Conservation (phyloP, 2,329 filamentous ascomycete species). For the Alternaria incomplexa region DNA sequence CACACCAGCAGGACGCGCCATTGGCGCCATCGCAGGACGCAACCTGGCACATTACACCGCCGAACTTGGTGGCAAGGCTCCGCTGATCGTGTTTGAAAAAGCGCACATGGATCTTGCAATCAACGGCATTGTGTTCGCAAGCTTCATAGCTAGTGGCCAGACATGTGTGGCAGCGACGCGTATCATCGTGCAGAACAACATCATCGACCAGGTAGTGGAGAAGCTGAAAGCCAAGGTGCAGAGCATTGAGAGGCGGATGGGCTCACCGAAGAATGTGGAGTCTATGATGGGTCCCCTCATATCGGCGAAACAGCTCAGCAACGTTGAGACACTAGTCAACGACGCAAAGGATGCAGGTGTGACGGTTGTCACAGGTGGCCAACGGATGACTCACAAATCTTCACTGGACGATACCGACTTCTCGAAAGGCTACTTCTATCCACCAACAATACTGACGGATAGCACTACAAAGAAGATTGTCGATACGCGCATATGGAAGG, state of each 20-base stretch:
- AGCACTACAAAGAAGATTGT: slow-evolving; percentile 38
- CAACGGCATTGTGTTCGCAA: slow-evolving; percentile 48
- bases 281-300: slow-evolving; percentile 71
- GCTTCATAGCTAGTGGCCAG: slow-evolving; percentile 62
- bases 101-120: slow-evolving; percentile 46
- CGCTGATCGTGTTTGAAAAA: slow-evolving; percentile 47
- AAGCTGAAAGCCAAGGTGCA: slow-evolving; percentile 53
- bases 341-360: slow-evolving; percentile 48
- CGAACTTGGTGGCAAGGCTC: slow-evolving; percentile 48
- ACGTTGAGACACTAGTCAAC: slow-evolving; percentile 46
- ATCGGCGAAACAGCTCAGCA: slow-evolving; percentile 57
- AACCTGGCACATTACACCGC: slow-evolving; percentile 47
- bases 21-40: slow-evolving; percentile 44
- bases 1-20: slow-evolving; percentile 45
- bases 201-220: slow-evolving; percentile 49
- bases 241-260: slow-evolving; percentile 62
- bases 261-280: slow-evolving; percentile 61
- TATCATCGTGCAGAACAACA: slow-evolving; percentile 57
- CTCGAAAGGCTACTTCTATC: slow-evolving; percentile 58
- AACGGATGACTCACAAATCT: slow-evolving; percentile 57
- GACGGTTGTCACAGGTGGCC: slow-evolving; percentile 55
- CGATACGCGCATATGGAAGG: slow-evolving; percentile 48
- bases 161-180: slow-evolving; percentile 64
- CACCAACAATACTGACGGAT: slow-evolving; percentile 52
- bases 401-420: slow-evolving; percentile 60